Evolutionary conservation across 1,139 yeast genomes (phyloP).

Genomic region (Meyerozyma smithsonii): DNA sequence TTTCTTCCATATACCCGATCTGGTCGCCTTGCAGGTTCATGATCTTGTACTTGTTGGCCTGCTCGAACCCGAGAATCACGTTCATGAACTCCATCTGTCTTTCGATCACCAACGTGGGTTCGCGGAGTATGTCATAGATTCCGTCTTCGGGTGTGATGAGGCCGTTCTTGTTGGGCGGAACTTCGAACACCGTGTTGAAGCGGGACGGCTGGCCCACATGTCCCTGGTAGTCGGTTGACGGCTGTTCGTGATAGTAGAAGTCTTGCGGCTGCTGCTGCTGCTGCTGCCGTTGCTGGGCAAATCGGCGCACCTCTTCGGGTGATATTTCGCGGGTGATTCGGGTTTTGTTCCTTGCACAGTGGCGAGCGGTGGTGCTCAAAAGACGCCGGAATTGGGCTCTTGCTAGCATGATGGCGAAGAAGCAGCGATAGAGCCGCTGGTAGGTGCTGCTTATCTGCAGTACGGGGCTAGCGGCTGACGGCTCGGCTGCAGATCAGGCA

Average conservation of each 20-base stretch:
- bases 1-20: slow-evolving; percentile 77
- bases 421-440: no score
- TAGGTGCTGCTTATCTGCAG: no score
- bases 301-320: slow-evolving; percentile 31
- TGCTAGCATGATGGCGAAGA: neutral
- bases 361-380: neutral
- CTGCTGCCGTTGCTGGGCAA: slow-evolving; percentile 15
- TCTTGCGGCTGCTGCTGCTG: slow-evolving; percentile 12
- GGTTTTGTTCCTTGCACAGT: slow-evolving; percentile 15
- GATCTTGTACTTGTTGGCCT: slow-evolving; percentile 74
- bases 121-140: slow-evolving; percentile 51
- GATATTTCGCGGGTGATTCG: slow-evolving; percentile 34
- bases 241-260: slow-evolving; percentile 29
- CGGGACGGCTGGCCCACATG: slow-evolving; percentile 21
- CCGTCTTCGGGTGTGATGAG: slow-evolving; percentile 52
- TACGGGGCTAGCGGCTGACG: no score
- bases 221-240: slow-evolving; percentile 18
- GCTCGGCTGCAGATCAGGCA: no score
- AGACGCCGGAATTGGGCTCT: neutral
- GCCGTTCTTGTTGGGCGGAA: slow-evolving; percentile 42
- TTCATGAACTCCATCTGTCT: slow-evolving; percentile 87
- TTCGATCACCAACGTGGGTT: slow-evolving; percentile 83
- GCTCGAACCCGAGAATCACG: slow-evolving; percentile 83
- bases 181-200: slow-evolving; percentile 25
- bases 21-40: slow-evolving; percentile 70